These are phyloP conservation scores for Schwanniomyces vanrijiae DNA, from an alignment of 805 yeast genomes.

Conservation along the genomic window DNA sequence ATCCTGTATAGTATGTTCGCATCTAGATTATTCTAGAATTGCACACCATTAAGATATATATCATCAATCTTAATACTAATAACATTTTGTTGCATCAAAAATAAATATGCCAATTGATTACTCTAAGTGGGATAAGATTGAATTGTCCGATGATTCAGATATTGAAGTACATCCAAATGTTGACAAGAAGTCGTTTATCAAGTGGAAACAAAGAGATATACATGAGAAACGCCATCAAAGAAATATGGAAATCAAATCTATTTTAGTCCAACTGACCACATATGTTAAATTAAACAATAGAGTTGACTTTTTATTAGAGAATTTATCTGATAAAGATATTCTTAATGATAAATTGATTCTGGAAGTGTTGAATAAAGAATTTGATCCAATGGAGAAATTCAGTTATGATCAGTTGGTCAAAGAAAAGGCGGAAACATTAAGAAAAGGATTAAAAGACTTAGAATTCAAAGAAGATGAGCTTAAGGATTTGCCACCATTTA, in stretches of 20 bases:
- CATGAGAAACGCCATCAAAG: slow-evolving; percentile 88
- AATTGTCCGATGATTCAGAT: slow-evolving; percentile 94
- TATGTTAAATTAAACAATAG: slow-evolving; percentile 72
- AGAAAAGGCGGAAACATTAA: slow-evolving; percentile 43
- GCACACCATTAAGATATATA: background rate
- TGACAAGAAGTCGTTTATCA: slow-evolving; percentile 86
- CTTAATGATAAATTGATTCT: slow-evolving; percentile 28
- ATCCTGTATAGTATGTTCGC: background rate
- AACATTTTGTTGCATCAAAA: background rate
- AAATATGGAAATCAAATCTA: slow-evolving; percentile 71
- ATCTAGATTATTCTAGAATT: background rate
- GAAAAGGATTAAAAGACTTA: slow-evolving; percentile 43
- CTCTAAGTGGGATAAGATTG: slow-evolving; percentile 97
- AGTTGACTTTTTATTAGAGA: slow-evolving; percentile 59
- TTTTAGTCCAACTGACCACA: slow-evolving; percentile 79
- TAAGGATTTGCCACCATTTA: slow-evolving; percentile 61
- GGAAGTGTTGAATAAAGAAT: slow-evolving; percentile 46
- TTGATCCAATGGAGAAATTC: slow-evolving; percentile 61
- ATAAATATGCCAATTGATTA: slow-evolving; percentile 79
- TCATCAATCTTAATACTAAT: background rate
- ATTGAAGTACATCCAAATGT: slow-evolving; percentile 98
- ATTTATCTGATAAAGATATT: slow-evolving; percentile 41
- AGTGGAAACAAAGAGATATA: slow-evolving; percentile 96
- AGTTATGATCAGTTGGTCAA: slow-evolving; percentile 37
- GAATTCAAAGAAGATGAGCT: slow-evolving; percentile 34